Conservation (phyloP, 768 basidiomycete genomes). For the Tylopilus intermedius region DNA sequence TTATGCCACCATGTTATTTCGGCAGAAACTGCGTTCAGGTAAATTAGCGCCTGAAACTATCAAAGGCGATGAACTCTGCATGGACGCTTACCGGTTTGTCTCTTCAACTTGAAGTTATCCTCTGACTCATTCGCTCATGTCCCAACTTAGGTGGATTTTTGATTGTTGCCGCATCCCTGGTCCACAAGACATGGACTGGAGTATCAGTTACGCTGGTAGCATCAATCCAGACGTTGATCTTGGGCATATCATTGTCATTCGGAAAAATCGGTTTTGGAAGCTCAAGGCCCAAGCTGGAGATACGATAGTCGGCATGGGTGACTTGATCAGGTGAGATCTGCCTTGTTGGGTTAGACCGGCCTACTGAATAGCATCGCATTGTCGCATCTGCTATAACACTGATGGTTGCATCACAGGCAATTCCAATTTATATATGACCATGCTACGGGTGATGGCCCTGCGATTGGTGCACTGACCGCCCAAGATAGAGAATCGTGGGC, state of each 20-base stretch:
- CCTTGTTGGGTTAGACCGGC: too few relatives aligned
- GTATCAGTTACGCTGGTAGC: constrained; percentile 58
- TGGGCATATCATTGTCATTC: constrained; percentile 84
- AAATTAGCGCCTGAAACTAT: constrained; percentile 56
- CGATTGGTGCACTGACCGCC: constrained; percentile 72
- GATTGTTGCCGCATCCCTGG: constrained; percentile 83
- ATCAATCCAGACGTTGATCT: constrained; percentile 34
- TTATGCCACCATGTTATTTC: constrained; percentile 68
- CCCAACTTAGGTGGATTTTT: constrained; percentile 74
- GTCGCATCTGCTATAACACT: neutral
- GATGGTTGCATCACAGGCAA: constrained; percentile 42
- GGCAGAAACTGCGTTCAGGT: constrained; percentile 63
- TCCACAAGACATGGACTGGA: constrained; percentile 72
- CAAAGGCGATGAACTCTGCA: constrained; percentile 70
- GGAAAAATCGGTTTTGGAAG: constrained; percentile 83
- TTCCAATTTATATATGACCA: constrained; percentile 67
- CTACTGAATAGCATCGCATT: too few relatives aligned
- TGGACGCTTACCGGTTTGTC: constrained; percentile 76
- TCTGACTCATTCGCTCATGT: neutral
- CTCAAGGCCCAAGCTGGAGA: constrained; percentile 56
- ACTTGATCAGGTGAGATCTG: constrained; percentile 54
- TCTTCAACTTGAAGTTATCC: neutral
- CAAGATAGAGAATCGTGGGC: constrained; percentile 87
- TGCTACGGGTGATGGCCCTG: constrained; percentile 58
- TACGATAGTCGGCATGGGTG: constrained; percentile 54